phyloP scores from a whole-genome alignment of 345 rosid species.

The Diplotaxis tenuifolia region DNA sequence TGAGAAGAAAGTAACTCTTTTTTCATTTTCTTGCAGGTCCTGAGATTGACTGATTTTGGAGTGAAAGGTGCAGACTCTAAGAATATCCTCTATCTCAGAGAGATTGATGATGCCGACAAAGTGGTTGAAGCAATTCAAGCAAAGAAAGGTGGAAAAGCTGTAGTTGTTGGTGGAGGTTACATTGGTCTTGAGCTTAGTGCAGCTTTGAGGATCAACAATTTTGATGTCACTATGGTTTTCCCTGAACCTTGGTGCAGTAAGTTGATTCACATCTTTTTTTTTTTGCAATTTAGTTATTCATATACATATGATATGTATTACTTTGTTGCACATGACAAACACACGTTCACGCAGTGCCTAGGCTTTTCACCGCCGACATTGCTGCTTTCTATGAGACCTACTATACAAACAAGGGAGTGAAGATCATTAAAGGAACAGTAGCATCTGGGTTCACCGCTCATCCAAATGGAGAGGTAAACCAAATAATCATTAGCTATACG shows the following conservation, averaged over 20 bases:
- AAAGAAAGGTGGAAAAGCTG: constrained; percentile 87
- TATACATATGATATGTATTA: background rate
- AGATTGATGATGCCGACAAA: constrained; percentile 82
- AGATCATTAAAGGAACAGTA: constrained; percentile 91
- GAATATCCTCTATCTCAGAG: constrained; percentile 85
- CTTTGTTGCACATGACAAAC: constrained; percentile 9
- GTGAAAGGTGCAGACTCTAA: constrained; percentile 91
- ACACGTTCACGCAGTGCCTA: constrained; percentile 79
- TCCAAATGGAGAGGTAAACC: constrained; percentile 73
- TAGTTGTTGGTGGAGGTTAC: constrained; percentile 96
- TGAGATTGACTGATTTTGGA: constrained; percentile 82
- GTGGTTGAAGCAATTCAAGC: constrained; percentile 75
- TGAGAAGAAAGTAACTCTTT: constrained; percentile 10
- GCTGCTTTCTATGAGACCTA: constrained; percentile 96
- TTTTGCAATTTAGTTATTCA: background rate
- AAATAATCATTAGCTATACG: background rate
- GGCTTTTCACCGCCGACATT: constrained; percentile 88
- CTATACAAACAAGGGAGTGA: constrained; percentile 76
- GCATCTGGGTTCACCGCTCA: constrained; percentile 85
- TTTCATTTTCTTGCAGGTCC: constrained; percentile 48
- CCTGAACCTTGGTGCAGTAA: constrained; percentile 99
- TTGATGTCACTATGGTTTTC: constrained; percentile 91
- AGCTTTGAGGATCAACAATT: constrained; percentile 60
- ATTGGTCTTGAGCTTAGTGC: constrained; percentile 97
- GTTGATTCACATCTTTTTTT: constrained; percentile 40